A percentile compares a stretch with the other conserved stretches of the same genome.
phyloP scores from a whole-genome alignment of 139 green algal genomes.

The Trebouxia sp. region DNA sequence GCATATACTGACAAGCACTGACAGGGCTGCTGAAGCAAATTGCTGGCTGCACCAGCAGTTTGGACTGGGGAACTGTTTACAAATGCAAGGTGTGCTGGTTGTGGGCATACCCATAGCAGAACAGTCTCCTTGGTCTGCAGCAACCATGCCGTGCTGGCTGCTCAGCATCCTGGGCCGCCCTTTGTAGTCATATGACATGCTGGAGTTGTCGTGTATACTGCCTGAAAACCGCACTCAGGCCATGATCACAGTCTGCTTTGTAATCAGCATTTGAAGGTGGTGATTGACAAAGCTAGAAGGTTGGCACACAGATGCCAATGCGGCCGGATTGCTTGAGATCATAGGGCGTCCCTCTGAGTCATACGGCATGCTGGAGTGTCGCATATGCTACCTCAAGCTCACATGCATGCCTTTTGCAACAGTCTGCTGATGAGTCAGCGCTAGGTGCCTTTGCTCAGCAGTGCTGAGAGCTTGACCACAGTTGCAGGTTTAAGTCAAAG shows the following conservation, averaged over 20 bases:
- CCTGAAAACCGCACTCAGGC: not conserved
- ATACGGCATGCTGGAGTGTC: too few species aligned
- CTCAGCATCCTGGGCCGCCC: conserved; percentile 44
- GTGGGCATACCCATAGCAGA: conserved; percentile 67
- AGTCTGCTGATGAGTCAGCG: too few species aligned
- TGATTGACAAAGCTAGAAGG: not conserved
- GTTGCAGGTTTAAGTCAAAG: too few species aligned
- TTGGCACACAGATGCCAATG: not conserved
- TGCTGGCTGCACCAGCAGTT: too few species aligned
- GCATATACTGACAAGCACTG: not conserved
- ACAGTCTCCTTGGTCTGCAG: conserved; percentile 77
- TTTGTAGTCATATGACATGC: conserved; percentile 35
- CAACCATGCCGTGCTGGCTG: conserved; percentile 57
- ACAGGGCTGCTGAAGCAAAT: not conserved
- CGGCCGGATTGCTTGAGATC: too few species aligned
- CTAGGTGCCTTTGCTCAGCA: too few species aligned
- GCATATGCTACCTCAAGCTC: too few species aligned
- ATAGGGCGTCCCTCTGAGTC: too few species aligned
- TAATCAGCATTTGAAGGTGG: not conserved
- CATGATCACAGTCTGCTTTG: not conserved
- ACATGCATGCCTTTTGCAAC: too few species aligned
- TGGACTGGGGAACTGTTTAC: not conserved
- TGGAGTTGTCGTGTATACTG: not conserved
- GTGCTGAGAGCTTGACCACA: too few species aligned
- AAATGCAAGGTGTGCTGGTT: not conserved